Base-by-base conservation (phyloP, 2,329 filamentous ascomycete species). In the Fonsecaea erecta region DNA sequence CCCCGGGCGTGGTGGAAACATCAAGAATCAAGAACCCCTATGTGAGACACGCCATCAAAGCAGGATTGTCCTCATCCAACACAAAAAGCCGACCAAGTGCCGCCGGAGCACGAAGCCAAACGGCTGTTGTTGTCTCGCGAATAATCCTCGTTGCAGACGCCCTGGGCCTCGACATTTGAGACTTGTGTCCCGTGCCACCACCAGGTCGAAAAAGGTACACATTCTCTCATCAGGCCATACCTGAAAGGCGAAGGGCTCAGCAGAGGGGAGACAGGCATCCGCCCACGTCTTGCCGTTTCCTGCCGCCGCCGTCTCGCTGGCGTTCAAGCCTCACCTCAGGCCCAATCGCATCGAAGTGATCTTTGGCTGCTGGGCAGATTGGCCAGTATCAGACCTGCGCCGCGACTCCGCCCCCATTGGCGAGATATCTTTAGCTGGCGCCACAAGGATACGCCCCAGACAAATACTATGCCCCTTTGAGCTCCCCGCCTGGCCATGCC, bases 381-480 rank as follows among this genome's bases (percentile, higher is more conserved):
- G 66, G 63, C 61, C 61, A 61, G 61, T 60, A 62, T 61, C 60
- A 64, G 60, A 48, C 62, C 64, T 68, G 67, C 67, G 67, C 67
- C 67, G 58, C 58, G 51, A 69, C 67, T 69, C 57, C 67, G 67
- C 67, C 67, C 64, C 67, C 59, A 63, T 65, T 62, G 59, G 54
- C 58, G 63, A 55, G 67, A 67, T 69, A 69, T 69, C 64, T 69
- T 69, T 69, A 69, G 67, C 62, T 58, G 32, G 59, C 64, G 67
- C 67, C 67, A 69, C 63, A 57, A 9, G 56, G 37, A 43, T 56
- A 24, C 55, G 48, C 66, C 56, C 53, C 28, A 60, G 46, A 32
- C 48, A 14, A n/a, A 18, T 63, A 21, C 66, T 68, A 68, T 56
- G 60, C 66, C 57, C 35, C 35, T 68, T 65, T 40, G 52, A 65